Evolutionary conservation across 352 stramenopile genomes (phyloP).

Genomic region (Pythium utonaiense): DNA sequence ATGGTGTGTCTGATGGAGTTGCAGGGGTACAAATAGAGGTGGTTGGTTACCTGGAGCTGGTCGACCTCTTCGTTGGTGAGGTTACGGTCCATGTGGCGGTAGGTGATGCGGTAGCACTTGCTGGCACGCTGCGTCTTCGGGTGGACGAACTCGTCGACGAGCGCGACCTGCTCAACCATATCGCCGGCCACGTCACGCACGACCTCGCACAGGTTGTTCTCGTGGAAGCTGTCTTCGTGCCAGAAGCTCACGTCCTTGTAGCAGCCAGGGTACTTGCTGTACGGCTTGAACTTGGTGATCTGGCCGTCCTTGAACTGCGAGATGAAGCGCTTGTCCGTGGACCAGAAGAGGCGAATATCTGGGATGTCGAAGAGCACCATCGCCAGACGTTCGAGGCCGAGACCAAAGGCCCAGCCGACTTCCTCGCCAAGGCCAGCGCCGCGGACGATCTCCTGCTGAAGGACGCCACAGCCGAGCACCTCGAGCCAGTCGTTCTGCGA

Average conservation of each 20-base stretch:
- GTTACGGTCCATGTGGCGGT: constrained; percentile 98
- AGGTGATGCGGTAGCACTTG: constrained; percentile 98
- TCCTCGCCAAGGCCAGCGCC: constrained; percentile 84
- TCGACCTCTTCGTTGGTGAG: constrained; percentile 99
- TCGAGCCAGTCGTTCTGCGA: constrained; percentile 96
- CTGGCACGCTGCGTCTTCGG: constrained; percentile 94
- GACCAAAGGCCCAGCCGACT: constrained; percentile 97
- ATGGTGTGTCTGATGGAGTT: neutral
- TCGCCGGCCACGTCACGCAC: constrained; percentile 95
- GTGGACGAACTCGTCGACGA: constrained; percentile 98
- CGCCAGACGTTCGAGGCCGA: constrained; percentile 97
- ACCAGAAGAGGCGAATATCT: constrained; percentile 99
- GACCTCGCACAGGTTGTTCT: constrained; percentile 98
- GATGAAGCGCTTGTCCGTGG: constrained; percentile 91
- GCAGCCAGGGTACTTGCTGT: constrained; percentile 98
- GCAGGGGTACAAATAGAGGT: neutral
- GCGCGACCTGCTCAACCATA: constrained; percentile 92
- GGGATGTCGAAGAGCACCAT: constrained; percentile 99
- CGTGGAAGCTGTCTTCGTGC: constrained; percentile 85
- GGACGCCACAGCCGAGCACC: constrained; percentile 97
- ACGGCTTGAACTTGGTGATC: constrained; percentile 97
- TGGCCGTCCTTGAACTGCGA: constrained; percentile 91
- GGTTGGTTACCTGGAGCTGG: constrained; percentile 92
- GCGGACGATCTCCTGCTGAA: constrained; percentile 93
- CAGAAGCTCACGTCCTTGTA: constrained; percentile 99